phyloP scores from a whole-genome alignment of 768 basidiomycete genomes.

The Daedaleopsis nitida region DNA sequence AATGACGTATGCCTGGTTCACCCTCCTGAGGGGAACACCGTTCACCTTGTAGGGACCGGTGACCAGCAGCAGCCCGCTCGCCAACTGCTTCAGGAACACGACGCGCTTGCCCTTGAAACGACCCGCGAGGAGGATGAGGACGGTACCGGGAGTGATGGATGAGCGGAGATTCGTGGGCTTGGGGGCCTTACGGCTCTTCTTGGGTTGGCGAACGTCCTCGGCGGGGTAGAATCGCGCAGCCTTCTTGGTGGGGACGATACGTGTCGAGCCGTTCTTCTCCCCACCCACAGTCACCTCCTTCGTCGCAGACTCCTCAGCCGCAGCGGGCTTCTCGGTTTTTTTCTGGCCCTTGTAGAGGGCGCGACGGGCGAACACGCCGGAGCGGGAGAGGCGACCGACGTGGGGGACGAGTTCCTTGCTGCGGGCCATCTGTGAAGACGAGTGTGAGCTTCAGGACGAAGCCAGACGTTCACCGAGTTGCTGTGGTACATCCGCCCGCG shows the following conservation, averaged over 20 bases:
- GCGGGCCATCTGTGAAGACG: slow-evolving; percentile 69
- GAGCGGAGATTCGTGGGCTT: slow-evolving; percentile 79
- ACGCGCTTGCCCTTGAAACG: slow-evolving; percentile 98
- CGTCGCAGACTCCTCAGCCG: slow-evolving; percentile 57
- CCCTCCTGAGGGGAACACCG: slow-evolving; percentile 95
- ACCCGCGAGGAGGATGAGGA: slow-evolving; percentile 96
- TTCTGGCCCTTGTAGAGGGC: slow-evolving; percentile 83
- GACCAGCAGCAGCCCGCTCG: slow-evolving; percentile 89
- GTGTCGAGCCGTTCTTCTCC: slow-evolving; percentile 87
- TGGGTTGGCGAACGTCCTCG: slow-evolving; percentile 89
- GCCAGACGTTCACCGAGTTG: slow-evolving; percentile 10
- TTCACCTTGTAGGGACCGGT: slow-evolving; percentile 98
- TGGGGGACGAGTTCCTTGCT: slow-evolving; percentile 82
- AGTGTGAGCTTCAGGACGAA: slow-evolving; percentile 19
- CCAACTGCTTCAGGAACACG: slow-evolving; percentile 95
- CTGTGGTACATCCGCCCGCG: slow-evolving; percentile 23
- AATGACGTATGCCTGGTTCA: slow-evolving; percentile 99
- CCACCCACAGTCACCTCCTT: slow-evolving; percentile 86
- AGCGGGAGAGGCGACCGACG: slow-evolving; percentile 82
- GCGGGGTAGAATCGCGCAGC: slow-evolving; percentile 93
- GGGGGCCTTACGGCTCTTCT: slow-evolving; percentile 87
- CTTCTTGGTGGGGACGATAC: slow-evolving; percentile 83
- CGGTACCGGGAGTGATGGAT: slow-evolving; percentile 90
- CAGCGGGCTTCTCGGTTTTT: slow-evolving; percentile 70
- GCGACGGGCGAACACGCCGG: slow-evolving; percentile 78